phyloP scores from a whole-genome alignment of 768 basidiomycete genomes.

The Rhodotorula kratochvilovae region DNA sequence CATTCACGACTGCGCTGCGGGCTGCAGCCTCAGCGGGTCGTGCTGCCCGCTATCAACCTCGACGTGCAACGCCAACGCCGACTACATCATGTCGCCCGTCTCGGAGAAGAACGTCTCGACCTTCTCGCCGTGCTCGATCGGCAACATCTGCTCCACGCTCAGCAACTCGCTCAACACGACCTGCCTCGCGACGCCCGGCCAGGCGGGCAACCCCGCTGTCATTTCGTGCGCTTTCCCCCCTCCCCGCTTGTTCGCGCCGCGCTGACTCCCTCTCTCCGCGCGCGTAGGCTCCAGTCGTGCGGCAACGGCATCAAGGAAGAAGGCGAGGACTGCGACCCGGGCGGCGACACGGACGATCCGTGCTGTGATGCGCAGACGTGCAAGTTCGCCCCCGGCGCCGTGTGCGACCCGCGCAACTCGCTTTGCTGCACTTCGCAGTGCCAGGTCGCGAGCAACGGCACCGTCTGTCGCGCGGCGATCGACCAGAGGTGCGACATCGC shows the following conservation, averaged over 20 bases:
- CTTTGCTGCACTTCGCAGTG: slow-evolving; percentile 70
- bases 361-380: slow-evolving; percentile 74
- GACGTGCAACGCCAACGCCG: slow-evolving; percentile 61
- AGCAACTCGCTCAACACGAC: slow-evolving; percentile 56
- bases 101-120: slow-evolving; percentile 55
- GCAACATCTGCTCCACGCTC: slow-evolving; percentile 65
- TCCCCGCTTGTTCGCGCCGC: slow-evolving; percentile 40
- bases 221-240: slow-evolving; percentile 38
- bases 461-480: slow-evolving; percentile 64
- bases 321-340: slow-evolving; percentile 86
- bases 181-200: slow-evolving; percentile 64
- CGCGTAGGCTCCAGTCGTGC: slow-evolving; percentile 29
- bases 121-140: slow-evolving; percentile 75
- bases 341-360: slow-evolving; percentile 52
- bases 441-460: slow-evolving; percentile 55
- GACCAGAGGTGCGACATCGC: slow-evolving; percentile 64
- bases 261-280: neutral
- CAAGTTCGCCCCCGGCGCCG: slow-evolving; percentile 58
- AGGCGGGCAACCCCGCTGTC: slow-evolving; percentile 31
- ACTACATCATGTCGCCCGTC: slow-evolving; percentile 66
- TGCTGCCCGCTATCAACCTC: slow-evolving; percentile 68
- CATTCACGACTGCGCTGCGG: slow-evolving; percentile 64
- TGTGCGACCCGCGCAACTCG: slow-evolving; percentile 72
- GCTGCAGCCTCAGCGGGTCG: slow-evolving; percentile 56
- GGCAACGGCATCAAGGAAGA: slow-evolving; percentile 73